Conservation (phyloP, 2,329 filamentous ascomycete genomes). For the Fusarium sp. region DNA sequence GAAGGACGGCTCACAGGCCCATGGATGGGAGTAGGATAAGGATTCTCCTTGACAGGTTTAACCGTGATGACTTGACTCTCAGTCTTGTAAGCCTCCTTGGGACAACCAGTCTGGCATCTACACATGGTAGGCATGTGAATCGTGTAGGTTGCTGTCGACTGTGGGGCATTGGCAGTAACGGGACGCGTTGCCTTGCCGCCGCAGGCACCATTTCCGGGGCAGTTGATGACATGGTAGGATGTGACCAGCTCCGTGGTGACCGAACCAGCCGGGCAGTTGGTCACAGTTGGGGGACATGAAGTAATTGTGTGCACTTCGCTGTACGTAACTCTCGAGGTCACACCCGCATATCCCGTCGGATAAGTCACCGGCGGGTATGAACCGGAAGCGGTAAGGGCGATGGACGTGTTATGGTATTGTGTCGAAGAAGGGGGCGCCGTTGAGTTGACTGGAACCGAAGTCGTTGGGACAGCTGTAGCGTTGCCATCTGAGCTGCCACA, state of each 20-base stretch:
- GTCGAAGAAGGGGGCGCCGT: slow-evolving; percentile 18
- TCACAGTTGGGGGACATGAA: slow-evolving; percentile 45
- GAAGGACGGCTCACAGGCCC: neutral
- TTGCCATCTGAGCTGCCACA: slow-evolving; percentile 39
- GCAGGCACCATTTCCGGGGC: slow-evolving; percentile 41
- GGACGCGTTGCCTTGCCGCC: neutral
- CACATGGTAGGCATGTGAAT: neutral
- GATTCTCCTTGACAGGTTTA: neutral
- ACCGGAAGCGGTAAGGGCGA: slow-evolving; percentile 2
- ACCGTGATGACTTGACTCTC: neutral
- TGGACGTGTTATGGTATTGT: slow-evolving; percentile 30
- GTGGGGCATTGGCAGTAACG: neutral
- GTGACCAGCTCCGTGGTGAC: slow-evolving; percentile 47
- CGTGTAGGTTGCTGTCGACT: neutral
- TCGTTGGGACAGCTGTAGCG: slow-evolving; percentile 15
- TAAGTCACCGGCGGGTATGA: neutral
- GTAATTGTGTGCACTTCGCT: slow-evolving; percentile 49
- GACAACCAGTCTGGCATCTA: neutral
- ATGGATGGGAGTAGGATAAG: neutral
- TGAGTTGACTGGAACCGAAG: slow-evolving; percentile 20
- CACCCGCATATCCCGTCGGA: neutral
- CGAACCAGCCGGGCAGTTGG: slow-evolving; percentile 44
- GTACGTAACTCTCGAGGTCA: slow-evolving; percentile 47
- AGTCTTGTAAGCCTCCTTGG: neutral
- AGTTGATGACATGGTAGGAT: slow-evolving; percentile 51